phyloP scores from a whole-genome alignment of 257 asterid genomes.

The Primulina tabacum region DNA sequence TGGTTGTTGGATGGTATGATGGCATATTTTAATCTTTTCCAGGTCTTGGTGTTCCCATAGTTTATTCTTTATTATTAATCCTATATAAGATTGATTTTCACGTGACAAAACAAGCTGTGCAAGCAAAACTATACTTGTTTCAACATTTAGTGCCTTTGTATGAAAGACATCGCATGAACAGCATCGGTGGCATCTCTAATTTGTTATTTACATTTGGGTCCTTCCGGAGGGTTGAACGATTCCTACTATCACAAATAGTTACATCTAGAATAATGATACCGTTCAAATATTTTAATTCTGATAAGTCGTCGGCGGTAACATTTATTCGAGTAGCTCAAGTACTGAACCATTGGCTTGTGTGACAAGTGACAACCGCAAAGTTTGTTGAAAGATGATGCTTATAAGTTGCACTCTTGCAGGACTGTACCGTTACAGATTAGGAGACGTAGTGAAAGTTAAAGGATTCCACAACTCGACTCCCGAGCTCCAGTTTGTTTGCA shows the following conservation, averaged over 20 bases:
- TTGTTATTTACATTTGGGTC: too few relatives aligned
- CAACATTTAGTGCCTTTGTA: neutral
- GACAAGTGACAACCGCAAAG: neutral
- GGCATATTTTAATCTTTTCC: neutral
- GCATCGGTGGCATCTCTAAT: neutral
- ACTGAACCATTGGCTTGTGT: too few relatives aligned
- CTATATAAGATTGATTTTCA: neutral
- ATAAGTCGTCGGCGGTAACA: neutral
- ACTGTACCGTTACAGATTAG: conserved; percentile 60
- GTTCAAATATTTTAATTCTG: too few relatives aligned
- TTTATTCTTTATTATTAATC: neutral
- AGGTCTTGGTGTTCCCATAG: neutral
- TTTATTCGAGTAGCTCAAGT: too few relatives aligned
- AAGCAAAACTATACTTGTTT: neutral
- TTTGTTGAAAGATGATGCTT: neutral
- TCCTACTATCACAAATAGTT: too few relatives aligned
- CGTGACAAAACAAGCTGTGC: neutral
- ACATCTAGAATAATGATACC: too few relatives aligned
- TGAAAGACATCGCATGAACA: neutral
- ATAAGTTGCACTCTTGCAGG: conserved; percentile 33
- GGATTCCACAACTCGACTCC: conserved; percentile 75
- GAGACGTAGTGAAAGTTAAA: conserved; percentile 63
- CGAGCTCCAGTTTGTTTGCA: conserved; percentile 58
- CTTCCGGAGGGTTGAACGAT: too few relatives aligned
- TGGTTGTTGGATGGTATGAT: neutral